These are phyloP conservation scores for Umbelopsis ramanniana DNA, from an alignment of 192 early-diverging fungal genomes.

Conservation along the genomic window DNA sequence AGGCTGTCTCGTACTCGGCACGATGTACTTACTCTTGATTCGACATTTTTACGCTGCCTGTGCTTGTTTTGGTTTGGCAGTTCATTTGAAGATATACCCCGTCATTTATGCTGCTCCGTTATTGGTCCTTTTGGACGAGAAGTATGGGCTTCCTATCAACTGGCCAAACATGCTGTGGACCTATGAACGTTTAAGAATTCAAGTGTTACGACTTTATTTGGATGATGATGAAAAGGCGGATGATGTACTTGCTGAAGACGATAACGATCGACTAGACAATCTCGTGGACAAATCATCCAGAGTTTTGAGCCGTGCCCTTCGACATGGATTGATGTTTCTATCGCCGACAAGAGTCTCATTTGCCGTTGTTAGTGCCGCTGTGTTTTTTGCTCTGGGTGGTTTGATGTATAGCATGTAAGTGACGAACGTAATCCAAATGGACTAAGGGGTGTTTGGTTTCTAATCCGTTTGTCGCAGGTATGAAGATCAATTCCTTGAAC, in stretches of 20 bases:
- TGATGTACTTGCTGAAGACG: slow-evolving; percentile 2
- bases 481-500: slow-evolving; percentile 83
- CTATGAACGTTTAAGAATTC: slow-evolving; percentile 19
- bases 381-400: slow-evolving; percentile 65
- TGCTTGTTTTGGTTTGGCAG: slow-evolving; percentile 83
- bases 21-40: slow-evolving; percentile 72
- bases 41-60: slow-evolving; percentile 55
- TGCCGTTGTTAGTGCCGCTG: slow-evolving; percentile 61
- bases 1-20: slow-evolving; percentile 74
- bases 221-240: slow-evolving; percentile 15
- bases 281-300: slow-evolving; percentile 15
- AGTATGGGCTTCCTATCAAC: slow-evolving; percentile 33
- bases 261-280: slow-evolving; percentile 18
- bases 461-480: slow-evolving; percentile 54
- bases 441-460: background rate
- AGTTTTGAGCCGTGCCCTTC: background rate
- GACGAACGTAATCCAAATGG: background rate
- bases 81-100: slow-evolving; percentile 98
- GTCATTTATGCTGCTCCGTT: slow-evolving; percentile 91
- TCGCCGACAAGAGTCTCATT: slow-evolving; percentile 63
- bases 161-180: slow-evolving; percentile 28
- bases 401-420: slow-evolving; percentile 74
- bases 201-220: slow-evolving; percentile 16
- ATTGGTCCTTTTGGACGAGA: slow-evolving; percentile 67
- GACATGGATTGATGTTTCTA: slow-evolving; percentile 42